These are phyloP conservation scores for Drosera spatulata DNA, from an alignment of 179 eudicot genomes.

Conservation along the genomic window DNA sequence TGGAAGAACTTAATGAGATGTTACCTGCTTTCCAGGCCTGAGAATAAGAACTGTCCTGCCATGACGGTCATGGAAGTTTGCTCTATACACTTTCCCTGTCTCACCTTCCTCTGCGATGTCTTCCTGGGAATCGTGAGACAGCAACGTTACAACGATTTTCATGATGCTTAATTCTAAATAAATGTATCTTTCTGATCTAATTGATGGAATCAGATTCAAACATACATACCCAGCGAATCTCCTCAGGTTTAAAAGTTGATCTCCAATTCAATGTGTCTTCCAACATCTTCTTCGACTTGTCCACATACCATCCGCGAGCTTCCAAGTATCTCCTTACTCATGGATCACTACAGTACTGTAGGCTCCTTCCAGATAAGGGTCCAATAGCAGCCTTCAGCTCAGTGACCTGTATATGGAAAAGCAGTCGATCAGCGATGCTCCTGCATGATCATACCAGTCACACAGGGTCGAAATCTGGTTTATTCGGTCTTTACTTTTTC, in stretches of 20 bases:
- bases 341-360: slow-evolving; percentile 35
- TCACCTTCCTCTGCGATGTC: slow-evolving; percentile 65
- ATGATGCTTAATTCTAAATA: neutral
- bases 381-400: slow-evolving; percentile 50
- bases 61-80: slow-evolving; percentile 50
- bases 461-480: neutral
- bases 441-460: no score
- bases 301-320: slow-evolving; percentile 58
- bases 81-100: slow-evolving; percentile 48
- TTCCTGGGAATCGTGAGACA: slow-evolving; percentile 13
- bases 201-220: neutral
- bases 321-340: slow-evolving; percentile 55
- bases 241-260: slow-evolving; percentile 51
- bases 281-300: slow-evolving; percentile 58
- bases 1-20: neutral
- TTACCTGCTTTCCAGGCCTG: slow-evolving; percentile 59
- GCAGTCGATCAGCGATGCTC: neutral
- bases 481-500: slow-evolving; percentile 26
- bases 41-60: slow-evolving; percentile 56
- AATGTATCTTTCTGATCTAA: neutral
- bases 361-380: slow-evolving; percentile 32
- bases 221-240: slow-evolving; percentile 45
- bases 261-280: slow-evolving; percentile 59
- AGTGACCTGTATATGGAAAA: slow-evolving; percentile 24
- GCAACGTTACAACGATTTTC: no score